Conservation (phyloP, 2,329 filamentous ascomycete species). For the Calonectria honghensis region DNA sequence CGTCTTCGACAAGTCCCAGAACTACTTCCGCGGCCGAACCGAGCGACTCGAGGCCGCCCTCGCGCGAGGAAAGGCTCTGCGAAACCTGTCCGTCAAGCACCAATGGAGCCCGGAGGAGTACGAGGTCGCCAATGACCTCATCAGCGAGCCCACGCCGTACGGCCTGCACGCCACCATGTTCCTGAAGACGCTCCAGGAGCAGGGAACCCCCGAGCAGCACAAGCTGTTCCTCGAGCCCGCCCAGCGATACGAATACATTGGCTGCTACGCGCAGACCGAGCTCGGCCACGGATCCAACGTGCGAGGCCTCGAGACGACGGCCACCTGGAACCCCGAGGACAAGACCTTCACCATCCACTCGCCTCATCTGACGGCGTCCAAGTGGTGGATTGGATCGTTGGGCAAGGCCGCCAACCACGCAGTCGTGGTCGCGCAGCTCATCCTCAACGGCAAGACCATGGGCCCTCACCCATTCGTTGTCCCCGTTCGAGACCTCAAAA, state of each 20-base stretch:
- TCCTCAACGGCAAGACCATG: constrained; percentile 79
- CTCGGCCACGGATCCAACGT: constrained; percentile 87
- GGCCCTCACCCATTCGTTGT: constrained; percentile 88
- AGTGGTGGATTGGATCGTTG: constrained; percentile 90
- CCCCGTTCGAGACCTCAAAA: constrained; percentile 82
- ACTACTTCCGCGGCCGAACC: constrained; percentile 82
- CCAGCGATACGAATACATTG: constrained; percentile 82
- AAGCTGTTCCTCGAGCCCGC: constrained; percentile 82
- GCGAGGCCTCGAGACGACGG: constrained; percentile 81
- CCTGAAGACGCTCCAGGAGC: constrained; percentile 77
- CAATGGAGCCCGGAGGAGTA: constrained; percentile 82
- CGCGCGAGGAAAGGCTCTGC: constrained; percentile 81
- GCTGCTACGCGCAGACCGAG: constrained; percentile 89
- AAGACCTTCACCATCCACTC: constrained; percentile 86
- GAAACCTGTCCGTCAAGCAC: constrained; percentile 79
- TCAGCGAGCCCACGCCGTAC: constrained; percentile 84
- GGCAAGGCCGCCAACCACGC: constrained; percentile 86
- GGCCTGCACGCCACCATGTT: constrained; percentile 78
- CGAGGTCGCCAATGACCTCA: constrained; percentile 78
- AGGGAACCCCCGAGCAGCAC: constrained; percentile 83
- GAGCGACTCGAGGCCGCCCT: constrained; percentile 82
- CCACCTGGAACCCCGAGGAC: constrained; percentile 83
- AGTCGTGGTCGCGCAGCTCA: constrained; percentile 86
- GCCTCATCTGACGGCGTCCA: constrained; percentile 83
- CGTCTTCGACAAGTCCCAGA: constrained; percentile 86